phyloP scores from a whole-genome alignment of 139 green algal genomes.

The Trebouxia sp. region DNA sequence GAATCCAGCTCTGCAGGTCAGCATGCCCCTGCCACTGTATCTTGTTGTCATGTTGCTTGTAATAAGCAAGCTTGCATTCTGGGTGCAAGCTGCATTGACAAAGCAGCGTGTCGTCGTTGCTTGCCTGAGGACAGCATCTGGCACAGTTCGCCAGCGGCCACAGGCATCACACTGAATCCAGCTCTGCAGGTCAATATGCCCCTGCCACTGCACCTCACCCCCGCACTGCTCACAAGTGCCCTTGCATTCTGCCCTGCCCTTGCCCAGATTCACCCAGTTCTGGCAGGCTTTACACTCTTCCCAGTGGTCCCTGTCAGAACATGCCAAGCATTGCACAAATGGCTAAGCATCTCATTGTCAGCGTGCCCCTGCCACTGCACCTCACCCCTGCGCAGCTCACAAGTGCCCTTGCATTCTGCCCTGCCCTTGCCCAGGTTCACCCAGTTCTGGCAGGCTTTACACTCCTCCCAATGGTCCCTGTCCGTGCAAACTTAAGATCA shows the following conservation, averaged over 20 bases:
- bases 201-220: not conserved
- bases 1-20: constrained; percentile 37
- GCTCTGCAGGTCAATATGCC: constrained; percentile 24
- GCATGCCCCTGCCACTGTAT: not conserved
- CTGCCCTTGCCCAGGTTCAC: constrained; percentile 5
- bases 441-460: not conserved
- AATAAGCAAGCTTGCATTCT: not conserved
- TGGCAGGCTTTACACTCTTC: constrained; percentile 24
- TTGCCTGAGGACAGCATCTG: not conserved
- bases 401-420: not conserved
- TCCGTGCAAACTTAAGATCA: too few relatives aligned
- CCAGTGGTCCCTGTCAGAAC: constrained; percentile 30
- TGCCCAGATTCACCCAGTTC: constrained; percentile 16
- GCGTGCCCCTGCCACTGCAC: constrained; percentile 1
- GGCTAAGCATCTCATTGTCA: too few relatives aligned
- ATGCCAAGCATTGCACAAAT: too few relatives aligned
- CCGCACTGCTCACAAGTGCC: not conserved
- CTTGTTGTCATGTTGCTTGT: not conserved
- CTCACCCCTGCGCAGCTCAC: not conserved
- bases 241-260: not conserved
- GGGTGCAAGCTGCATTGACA: too few relatives aligned
- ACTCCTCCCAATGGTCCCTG: constrained; percentile 31
- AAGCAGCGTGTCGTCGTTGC: not conserved
- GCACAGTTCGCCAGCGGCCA: constrained; percentile 32
- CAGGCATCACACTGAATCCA: constrained; percentile 42